Conservation (phyloP, 1,284 basidiomycete species). For the Clitocybe nebularis region DNA sequence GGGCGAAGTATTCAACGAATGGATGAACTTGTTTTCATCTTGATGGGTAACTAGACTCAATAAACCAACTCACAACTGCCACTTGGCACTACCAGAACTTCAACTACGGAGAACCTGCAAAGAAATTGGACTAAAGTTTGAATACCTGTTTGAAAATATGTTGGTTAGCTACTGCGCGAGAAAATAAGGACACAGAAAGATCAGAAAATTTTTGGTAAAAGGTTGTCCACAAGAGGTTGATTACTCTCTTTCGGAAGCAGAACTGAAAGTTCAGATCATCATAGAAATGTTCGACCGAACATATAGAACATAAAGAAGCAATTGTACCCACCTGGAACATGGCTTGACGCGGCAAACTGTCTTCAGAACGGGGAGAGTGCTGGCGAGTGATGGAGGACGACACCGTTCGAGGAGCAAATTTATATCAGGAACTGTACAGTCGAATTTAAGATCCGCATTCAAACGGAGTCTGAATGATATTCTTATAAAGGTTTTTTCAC, state of each 20-base stretch:
- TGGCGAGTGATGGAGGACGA: background rate
- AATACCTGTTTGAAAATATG: too few relatives aligned
- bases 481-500: conserved; percentile 2
- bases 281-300: conserved; percentile 23
- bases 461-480: conserved; percentile 13
- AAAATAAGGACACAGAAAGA: too few relatives aligned
- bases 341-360: conserved; percentile 18
- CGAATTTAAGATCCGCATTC: conserved; percentile 18
- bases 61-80: conserved; percentile 18
- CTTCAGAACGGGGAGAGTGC: conserved; percentile 8
- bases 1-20: conserved; percentile 66
- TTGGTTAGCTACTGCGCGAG: too few relatives aligned
- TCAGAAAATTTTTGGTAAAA: conserved; percentile 54
- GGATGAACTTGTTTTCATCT: conserved; percentile 77
- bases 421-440: conserved; percentile 25
- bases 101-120: too few relatives aligned
- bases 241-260: conserved; percentile 77
- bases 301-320: conserved; percentile 9
- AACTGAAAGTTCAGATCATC: conserved; percentile 67
- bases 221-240: conserved; percentile 68
- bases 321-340: conserved; percentile 21
- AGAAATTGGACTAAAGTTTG: too few relatives aligned
- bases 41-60: conserved; percentile 24
- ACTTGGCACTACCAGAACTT: background rate
- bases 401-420: conserved; percentile 4